phyloP scores from a whole-genome alignment of 1,139 yeast genomes.

The Suzukiozyma palmioleophila region DNA sequence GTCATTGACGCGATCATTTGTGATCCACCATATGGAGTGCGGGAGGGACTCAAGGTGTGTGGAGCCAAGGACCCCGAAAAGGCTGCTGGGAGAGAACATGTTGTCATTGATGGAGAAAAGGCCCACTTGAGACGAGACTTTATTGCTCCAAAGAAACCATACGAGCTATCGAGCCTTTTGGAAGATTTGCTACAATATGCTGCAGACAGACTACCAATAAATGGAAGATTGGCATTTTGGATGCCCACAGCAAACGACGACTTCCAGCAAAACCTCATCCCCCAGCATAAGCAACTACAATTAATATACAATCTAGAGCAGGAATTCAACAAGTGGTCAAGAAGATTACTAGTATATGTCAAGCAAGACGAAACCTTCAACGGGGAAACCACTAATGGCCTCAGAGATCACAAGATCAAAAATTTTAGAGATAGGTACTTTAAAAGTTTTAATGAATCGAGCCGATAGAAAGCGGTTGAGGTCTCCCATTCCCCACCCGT shows the following conservation, averaged over 20 bases:
- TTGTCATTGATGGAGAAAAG: conserved; percentile 69
- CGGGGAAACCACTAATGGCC: conserved; percentile 54
- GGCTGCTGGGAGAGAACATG: conserved; percentile 61
- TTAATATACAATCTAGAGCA: conserved; percentile 76
- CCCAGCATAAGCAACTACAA: conserved; percentile 71
- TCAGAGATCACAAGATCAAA: conserved; percentile 36
- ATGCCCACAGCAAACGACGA: conserved; percentile 97
- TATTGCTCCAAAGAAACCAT: conserved; percentile 90
- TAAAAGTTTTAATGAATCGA: conserved; percentile 50
- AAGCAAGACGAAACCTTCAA: conserved; percentile 55
- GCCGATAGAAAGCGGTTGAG: too few species aligned
- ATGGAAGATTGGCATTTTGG: conserved; percentile 90
- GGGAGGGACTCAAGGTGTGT: conserved; percentile 91
- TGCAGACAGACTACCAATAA: conserved; percentile 61
- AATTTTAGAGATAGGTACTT: conserved; percentile 82
- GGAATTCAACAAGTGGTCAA: conserved; percentile 88
- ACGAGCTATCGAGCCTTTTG: conserved; percentile 68
- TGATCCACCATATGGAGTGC: conserved; percentile 97
- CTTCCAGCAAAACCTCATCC: conserved; percentile 66
- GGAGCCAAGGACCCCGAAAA: conserved; percentile 68
- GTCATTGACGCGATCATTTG: conserved; percentile 79
- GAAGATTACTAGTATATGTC: conserved; percentile 77
- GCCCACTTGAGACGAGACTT: conserved; percentile 80
- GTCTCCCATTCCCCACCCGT: too few species aligned
- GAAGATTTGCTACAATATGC: conserved; percentile 76